Evolutionary conservation across 2,329 filamentous ascomycete genomes (phyloP).

Genomic region (Ceratocystis cubensis): DNA sequence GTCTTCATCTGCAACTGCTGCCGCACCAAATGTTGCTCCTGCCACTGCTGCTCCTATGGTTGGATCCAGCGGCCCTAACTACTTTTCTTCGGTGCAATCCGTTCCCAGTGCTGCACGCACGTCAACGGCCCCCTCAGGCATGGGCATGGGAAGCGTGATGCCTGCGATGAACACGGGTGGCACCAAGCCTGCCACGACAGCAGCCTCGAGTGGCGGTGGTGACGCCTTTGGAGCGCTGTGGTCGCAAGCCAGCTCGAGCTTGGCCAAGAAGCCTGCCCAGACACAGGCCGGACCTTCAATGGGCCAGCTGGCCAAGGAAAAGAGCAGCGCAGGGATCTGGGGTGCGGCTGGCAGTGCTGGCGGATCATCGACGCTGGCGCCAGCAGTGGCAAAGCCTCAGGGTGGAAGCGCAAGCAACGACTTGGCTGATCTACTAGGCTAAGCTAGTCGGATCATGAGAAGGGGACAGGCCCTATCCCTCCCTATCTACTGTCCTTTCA

Average conservation of each 20-base stretch:
- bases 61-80: conserved; percentile 65
- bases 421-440: conserved; percentile 40
- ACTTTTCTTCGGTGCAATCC: conserved; percentile 70
- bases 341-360: conserved; percentile 47
- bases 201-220: conserved; percentile 47
- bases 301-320: conserved; percentile 94
- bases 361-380: conserved; percentile 10
- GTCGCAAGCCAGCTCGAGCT: conserved; percentile 57
- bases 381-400: conserved; percentile 24
- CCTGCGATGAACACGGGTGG: conserved; percentile 33
- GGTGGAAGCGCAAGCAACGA: conserved; percentile 27
- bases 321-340: conserved; percentile 91
- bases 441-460: conserved; percentile 20
- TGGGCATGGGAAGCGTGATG: conserved; percentile 36
- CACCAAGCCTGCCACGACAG: conserved; percentile 38
- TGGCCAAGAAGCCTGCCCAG: conserved; percentile 58
- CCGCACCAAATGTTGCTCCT: conserved; percentile 25
- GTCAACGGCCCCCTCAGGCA: conserved; percentile 25
- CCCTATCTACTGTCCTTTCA: not conserved
- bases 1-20: conserved; percentile 26
- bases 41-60: conserved; percentile 42
- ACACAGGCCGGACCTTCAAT: conserved; percentile 62
- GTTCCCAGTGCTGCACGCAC: conserved; percentile 22
- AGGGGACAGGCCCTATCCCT: not conserved
- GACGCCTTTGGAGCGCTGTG: conserved; percentile 89